A percentile compares a stretch with the other conserved stretches of the same genome.
Conservation (phyloP, 1,284 basidiomycete genomes). For the Fomitiporia mediterranea region DNA sequence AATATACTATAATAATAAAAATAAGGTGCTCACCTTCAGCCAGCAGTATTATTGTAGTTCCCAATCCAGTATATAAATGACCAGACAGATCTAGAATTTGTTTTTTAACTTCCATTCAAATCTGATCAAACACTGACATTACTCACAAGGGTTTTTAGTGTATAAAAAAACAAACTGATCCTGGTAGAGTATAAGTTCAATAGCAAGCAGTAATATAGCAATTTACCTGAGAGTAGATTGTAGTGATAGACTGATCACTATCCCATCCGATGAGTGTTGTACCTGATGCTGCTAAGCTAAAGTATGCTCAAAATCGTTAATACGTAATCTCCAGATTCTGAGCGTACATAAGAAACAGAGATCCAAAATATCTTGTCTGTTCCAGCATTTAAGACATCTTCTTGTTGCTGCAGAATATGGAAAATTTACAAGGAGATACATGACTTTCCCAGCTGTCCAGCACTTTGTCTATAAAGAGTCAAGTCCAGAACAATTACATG, state of each 20-base stretch:
- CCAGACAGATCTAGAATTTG: neutral
- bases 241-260: neutral
- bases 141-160: too few relatives aligned
- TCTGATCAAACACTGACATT: too few relatives aligned
- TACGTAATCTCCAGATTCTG: too few relatives aligned
- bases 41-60: neutral
- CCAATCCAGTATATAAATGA: neutral
- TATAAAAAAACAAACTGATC: neutral
- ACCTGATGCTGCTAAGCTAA: neutral
- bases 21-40: neutral
- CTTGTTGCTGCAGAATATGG: too few relatives aligned
- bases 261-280: neutral
- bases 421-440: conserved; percentile 10
- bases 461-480: neutral
- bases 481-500: neutral
- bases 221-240: neutral
- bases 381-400: neutral
- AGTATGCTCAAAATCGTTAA: neutral
- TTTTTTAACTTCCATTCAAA: too few relatives aligned
- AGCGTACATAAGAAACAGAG: conserved; percentile 5
- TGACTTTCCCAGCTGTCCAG: conserved; percentile 5
- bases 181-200: too few relatives aligned
- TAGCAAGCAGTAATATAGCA: too few relatives aligned
- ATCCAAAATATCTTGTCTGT: conserved; percentile 4
- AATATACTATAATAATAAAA: neutral